A percentile compares a stretch with the other conserved stretches of the same genome.
Evolutionary conservation across 2,329 filamentous ascomycete species (phyloP).

Genomic region (Diaporthe vaccinii): DNA sequence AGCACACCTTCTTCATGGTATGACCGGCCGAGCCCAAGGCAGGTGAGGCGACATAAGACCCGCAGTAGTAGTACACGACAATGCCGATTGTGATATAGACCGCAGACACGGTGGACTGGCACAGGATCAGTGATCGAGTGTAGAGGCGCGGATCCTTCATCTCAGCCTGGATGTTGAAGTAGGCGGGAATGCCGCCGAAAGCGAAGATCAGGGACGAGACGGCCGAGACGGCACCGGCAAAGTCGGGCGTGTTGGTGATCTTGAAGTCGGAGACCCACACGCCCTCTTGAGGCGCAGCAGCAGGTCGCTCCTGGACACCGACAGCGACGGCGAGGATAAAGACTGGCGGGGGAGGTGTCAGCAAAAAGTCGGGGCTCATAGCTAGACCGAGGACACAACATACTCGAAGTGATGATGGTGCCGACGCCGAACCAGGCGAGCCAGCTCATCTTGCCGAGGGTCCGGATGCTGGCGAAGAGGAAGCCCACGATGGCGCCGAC

Average conservation of each 20-base stretch:
- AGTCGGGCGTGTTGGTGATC: constrained; percentile 65
- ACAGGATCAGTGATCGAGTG: constrained; percentile 45
- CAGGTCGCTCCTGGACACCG: constrained; percentile 65
- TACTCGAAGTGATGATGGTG: constrained; percentile 56
- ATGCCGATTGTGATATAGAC: constrained; percentile 49
- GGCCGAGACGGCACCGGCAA: constrained; percentile 67
- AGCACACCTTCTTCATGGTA: constrained; percentile 51
- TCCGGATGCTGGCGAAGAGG: constrained; percentile 44
- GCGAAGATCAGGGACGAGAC: constrained; percentile 68
- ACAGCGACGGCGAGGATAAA: constrained; percentile 49
- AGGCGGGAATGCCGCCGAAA: constrained; percentile 64
- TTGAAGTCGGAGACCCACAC: constrained; percentile 56
- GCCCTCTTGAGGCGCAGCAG: constrained; percentile 67
- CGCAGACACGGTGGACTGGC: constrained; percentile 45
- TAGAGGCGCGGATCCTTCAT: constrained; percentile 68
- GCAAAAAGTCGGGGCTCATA: background rate
- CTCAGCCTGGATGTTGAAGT: constrained; percentile 70
- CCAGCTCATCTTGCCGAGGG: constrained; percentile 41
- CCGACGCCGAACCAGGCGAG: constrained; percentile 61
- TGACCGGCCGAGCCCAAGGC: constrained; percentile 47
- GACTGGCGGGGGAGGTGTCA: constrained; percentile 49
- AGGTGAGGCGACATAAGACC: constrained; percentile 48
- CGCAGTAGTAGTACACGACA: constrained; percentile 50
- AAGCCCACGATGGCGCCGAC: constrained; percentile 45
- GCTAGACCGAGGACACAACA: background rate